These are phyloP conservation scores for Lactarius hengduanensis DNA, from an alignment of 768 basidiomycete genomes.

Conservation along the genomic window DNA sequence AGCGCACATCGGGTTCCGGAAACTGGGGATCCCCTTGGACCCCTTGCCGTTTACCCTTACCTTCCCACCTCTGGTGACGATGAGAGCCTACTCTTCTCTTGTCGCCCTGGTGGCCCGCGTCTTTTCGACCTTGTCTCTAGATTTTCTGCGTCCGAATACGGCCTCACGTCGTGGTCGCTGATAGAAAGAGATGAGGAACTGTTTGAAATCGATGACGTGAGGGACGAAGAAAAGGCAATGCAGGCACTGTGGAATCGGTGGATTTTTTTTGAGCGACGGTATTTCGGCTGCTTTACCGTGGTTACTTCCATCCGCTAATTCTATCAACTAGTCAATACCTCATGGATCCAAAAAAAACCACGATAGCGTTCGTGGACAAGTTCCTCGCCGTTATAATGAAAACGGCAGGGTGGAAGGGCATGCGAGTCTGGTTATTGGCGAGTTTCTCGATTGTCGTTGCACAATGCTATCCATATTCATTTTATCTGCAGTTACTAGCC, in stretches of 20 bases:
- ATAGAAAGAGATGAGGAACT: conserved; percentile 75
- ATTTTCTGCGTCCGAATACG: conserved; percentile 59
- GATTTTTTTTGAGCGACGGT: conserved; percentile 56
- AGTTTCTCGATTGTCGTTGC: neutral
- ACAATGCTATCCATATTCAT: neutral
- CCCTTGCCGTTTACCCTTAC: conserved; percentile 51
- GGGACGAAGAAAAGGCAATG: conserved; percentile 77
- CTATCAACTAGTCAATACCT: conserved; percentile 12
- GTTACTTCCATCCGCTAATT: neutral
- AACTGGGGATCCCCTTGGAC: conserved; percentile 31
- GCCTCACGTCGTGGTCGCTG: conserved; percentile 66
- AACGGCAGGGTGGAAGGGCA: conserved; percentile 21
- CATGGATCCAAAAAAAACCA: conserved; percentile 6
- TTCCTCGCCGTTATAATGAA: conserved; percentile 9
- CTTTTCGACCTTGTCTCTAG: conserved; percentile 64
- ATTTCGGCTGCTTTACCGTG: neutral
- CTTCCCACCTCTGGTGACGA: conserved; percentile 41
- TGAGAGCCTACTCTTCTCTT: conserved; percentile 51
- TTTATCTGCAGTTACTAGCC: conserved; percentile 16
- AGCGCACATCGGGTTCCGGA: neutral
- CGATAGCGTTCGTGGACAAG: conserved; percentile 4
- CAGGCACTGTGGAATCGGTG: conserved; percentile 75
- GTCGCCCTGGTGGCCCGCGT: conserved; percentile 62
- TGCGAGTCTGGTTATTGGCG: conserved; percentile 25
- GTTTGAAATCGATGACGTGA: conserved; percentile 66